Conservation (phyloP, 148 eudicot genomes). For the Vaccinium myrtillus region DNA sequence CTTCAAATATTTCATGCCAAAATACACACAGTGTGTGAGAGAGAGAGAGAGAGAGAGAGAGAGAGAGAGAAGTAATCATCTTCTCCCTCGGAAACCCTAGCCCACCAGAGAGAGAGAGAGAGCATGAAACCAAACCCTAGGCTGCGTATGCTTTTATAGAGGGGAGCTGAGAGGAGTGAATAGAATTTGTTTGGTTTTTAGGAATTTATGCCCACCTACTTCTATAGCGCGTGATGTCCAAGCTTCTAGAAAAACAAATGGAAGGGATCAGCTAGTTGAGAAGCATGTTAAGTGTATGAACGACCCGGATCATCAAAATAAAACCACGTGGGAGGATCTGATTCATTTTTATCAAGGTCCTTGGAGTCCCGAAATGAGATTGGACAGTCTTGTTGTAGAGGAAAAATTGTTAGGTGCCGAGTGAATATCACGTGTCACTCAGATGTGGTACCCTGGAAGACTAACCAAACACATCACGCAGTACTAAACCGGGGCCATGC, state of each 20-base stretch:
- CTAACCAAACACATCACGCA: no score
- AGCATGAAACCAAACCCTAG: neutral
- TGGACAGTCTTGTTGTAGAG: neutral
- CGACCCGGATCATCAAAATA: no score
- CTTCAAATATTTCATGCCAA: neutral
- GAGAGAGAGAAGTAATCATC: neutral
- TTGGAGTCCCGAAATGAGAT: neutral
- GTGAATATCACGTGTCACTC: no score
- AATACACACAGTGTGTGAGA: no score
- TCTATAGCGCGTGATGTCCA: neutral
- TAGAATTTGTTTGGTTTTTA: neutral
- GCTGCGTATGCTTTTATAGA: neutral
- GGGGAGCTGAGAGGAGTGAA: neutral
- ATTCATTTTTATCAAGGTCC: neutral
- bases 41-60: neutral
- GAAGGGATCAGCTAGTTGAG: neutral
- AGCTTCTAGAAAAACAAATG: neutral
- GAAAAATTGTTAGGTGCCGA: no score
- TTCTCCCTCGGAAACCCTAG: conserved; percentile 1
- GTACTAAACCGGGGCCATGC: no score
- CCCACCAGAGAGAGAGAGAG: neutral
- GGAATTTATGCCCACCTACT: neutral
- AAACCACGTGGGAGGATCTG: no score
- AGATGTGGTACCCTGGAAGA: no score
- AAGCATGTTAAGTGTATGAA: no score